Evolutionary conservation across 116 monocot genomes (phyloP).

Genomic region (Papilionanthe hybrid): DNA sequence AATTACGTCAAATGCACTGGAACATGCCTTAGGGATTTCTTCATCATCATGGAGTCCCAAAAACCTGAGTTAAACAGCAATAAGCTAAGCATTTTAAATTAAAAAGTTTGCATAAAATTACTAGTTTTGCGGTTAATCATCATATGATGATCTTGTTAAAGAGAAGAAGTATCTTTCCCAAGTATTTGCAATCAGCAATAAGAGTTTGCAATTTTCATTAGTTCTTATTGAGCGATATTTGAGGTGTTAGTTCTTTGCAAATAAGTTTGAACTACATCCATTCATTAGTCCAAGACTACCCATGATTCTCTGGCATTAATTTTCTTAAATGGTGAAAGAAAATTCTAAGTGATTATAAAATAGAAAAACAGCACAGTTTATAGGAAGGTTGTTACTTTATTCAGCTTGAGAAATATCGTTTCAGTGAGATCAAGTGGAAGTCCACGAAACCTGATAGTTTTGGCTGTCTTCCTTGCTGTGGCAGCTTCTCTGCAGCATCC

Average conservation of each 20-base stretch:
- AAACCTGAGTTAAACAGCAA: slow-evolving; percentile 43
- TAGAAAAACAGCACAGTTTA: neutral
- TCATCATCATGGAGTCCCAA: slow-evolving; percentile 73
- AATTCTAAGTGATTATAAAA: too few relatives aligned
- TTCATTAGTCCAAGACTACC: neutral
- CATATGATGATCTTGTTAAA: neutral
- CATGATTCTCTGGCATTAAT: neutral
- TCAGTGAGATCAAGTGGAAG: neutral
- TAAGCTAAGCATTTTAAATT: neutral
- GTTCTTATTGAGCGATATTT: neutral
- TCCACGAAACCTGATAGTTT: slow-evolving; percentile 65
- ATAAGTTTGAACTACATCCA: neutral
- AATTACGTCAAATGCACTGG: slow-evolving; percentile 77
- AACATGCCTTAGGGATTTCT: slow-evolving; percentile 58
- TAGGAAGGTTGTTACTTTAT: neutral
- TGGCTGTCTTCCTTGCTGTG: slow-evolving; percentile 53
- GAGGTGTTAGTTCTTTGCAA: neutral
- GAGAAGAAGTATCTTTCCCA: neutral
- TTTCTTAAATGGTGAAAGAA: neutral
- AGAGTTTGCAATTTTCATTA: neutral
- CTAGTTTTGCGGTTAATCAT: neutral
- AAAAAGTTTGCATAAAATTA: neutral
- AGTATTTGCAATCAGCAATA: neutral
- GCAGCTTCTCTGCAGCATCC: slow-evolving; percentile 61
- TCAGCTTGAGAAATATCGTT: neutral